phyloP scores from a whole-genome alignment of 1,284 basidiomycete species.

The Dichomitus squalens region DNA sequence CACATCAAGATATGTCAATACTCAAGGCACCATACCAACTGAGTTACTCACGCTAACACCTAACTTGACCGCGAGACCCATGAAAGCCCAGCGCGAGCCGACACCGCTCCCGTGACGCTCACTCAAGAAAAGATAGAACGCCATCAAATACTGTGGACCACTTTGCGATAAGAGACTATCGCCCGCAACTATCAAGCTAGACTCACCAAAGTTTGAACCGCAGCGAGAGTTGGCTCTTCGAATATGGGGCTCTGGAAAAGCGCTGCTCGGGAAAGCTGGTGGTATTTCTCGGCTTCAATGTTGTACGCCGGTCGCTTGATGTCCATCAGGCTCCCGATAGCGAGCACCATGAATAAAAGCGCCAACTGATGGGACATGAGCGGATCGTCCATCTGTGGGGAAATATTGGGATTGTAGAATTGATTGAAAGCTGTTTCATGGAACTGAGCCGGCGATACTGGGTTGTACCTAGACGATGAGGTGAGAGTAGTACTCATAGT shows the following conservation, averaged over 20 bases:
- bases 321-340: constrained; percentile 75
- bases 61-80: constrained; percentile 77
- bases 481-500: not conserved
- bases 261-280: constrained; percentile 72
- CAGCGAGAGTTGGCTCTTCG: constrained; percentile 71
- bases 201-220: constrained; percentile 71
- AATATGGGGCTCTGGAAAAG: constrained; percentile 73
- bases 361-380: constrained; percentile 67
- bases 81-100: constrained; percentile 76
- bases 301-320: constrained; percentile 64
- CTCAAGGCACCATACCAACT: not conserved
- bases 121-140: constrained; percentile 73
- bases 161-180: not conserved
- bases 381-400: constrained; percentile 55
- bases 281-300: constrained; percentile 77
- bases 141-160: constrained; percentile 65
- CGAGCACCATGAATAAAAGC: constrained; percentile 74
- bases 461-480: constrained; percentile 62
- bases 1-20: not conserved
- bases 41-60: constrained; percentile 67
- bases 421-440: constrained; percentile 62
- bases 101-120: constrained; percentile 73
- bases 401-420: constrained; percentile 57
- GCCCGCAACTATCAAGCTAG: not conserved
- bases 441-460: constrained; percentile 65